A percentile compares a stretch with the other conserved stretches of the same genome.
Evolutionary conservation across 768 basidiomycete species (phyloP).

Genomic region (Albatrellus ellisii): DNA sequence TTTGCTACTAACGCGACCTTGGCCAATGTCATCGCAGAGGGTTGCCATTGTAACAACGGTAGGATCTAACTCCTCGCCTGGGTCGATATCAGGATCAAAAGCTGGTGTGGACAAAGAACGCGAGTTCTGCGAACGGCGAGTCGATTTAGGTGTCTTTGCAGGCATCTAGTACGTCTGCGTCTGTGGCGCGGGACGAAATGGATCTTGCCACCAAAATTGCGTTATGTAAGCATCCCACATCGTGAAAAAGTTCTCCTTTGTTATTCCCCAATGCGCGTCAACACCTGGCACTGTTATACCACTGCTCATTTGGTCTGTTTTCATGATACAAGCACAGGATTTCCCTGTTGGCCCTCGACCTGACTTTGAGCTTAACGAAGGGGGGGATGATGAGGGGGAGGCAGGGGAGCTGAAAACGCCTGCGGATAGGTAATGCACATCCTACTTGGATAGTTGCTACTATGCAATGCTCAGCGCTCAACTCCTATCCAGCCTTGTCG

Average conservation of each 20-base stretch:
- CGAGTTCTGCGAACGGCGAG: slow-evolving; percentile 16
- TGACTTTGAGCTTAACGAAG: slow-evolving; percentile 44
- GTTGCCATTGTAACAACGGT: slow-evolving; percentile 74
- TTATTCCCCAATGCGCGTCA: too few species aligned
- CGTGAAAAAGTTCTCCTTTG: too few species aligned
- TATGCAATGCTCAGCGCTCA: slow-evolving; percentile 2
- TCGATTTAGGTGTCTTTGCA: too few species aligned
- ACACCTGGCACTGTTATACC: too few species aligned
- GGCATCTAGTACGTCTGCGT: background rate
- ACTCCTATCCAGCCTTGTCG: slow-evolving; percentile 32
- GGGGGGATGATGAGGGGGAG: slow-evolving; percentile 23
- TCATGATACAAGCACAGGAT: slow-evolving; percentile 14
- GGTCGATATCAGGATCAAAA: slow-evolving; percentile 45
- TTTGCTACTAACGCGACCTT: slow-evolving; percentile 69
- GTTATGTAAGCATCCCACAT: background rate
- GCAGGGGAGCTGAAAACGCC: slow-evolving; percentile 28
- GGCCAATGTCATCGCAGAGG: slow-evolving; percentile 65
- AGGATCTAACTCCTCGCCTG: slow-evolving; percentile 73
- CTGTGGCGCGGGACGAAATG: background rate
- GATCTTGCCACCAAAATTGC: background rate
- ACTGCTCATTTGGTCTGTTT: background rate
- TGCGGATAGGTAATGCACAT: slow-evolving; percentile 47
- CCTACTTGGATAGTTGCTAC: background rate
- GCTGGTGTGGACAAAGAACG: slow-evolving; percentile 32
- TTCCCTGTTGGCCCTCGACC: slow-evolving; percentile 41